Conservation (phyloP, 192 early-diverging fungal species). For the Physocladia obscura region DNA sequence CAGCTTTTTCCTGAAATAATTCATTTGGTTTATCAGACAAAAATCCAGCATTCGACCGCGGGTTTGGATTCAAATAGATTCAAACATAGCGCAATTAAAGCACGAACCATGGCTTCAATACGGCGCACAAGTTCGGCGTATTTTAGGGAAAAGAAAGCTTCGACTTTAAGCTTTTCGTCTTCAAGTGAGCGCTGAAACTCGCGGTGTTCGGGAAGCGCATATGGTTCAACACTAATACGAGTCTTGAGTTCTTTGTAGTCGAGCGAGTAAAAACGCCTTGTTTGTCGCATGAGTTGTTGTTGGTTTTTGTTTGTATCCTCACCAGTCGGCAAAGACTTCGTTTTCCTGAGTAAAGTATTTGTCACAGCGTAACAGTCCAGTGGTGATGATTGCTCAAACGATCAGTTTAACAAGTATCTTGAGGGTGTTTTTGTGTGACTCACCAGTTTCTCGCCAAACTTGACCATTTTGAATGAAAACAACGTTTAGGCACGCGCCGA, state of each 20-base stretch:
- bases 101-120: conserved; percentile 14
- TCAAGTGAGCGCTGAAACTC: conserved; percentile 19
- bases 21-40: no score
- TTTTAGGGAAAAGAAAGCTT: conserved; percentile 31
- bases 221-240: conserved; percentile 20
- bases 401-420: no score
- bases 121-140: conserved; percentile 24
- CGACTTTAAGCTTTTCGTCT: conserved; percentile 23
- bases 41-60: no score
- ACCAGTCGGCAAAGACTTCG: conserved; percentile 26
- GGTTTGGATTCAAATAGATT: no score
- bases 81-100: not conserved
- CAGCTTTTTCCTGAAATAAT: conserved; percentile 13
- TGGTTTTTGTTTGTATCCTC: not conserved
- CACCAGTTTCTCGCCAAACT: conserved; percentile 28
- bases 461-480: conserved; percentile 32
- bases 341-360: not conserved
- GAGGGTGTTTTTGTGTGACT: no score
- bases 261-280: conserved; percentile 32
- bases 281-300: not conserved
- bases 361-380: not conserved
- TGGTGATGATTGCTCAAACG: not conserved
- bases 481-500: no score
- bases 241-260: conserved; percentile 33
- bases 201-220: conserved; percentile 18